phyloP scores from a whole-genome alignment of 2,329 filamentous ascomycete species.

The Coniochaeta pulveracea region DNA sequence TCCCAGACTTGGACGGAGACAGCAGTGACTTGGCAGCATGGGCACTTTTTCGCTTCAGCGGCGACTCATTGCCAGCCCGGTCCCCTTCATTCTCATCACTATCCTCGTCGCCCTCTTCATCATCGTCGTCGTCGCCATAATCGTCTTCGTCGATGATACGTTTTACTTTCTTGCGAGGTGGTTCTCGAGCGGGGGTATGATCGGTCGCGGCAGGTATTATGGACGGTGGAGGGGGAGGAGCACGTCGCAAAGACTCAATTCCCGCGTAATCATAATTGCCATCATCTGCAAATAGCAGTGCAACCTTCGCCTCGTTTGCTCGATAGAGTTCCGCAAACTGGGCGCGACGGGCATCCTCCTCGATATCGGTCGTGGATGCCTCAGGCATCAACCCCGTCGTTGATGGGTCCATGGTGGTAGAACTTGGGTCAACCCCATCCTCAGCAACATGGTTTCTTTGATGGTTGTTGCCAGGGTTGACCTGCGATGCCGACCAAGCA shows the following conservation, averaged over 20 bases:
- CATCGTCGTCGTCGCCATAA: conserved; percentile 76
- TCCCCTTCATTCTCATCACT: conserved; percentile 25
- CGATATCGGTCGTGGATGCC: conserved; percentile 48
- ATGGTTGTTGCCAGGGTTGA: conserved; percentile 33
- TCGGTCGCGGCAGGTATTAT: conserved; percentile 45
- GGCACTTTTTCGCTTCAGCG: conserved; percentile 37
- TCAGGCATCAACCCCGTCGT: conserved; percentile 44
- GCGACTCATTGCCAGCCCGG: conserved; percentile 26
- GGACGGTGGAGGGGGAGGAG: conserved; percentile 18
- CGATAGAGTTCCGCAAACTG: conserved; percentile 70
- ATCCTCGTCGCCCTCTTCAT: conserved; percentile 58
- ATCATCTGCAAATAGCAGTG: conserved; percentile 57
- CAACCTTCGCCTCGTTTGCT: conserved; percentile 65
- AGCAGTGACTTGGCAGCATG: conserved; percentile 44
- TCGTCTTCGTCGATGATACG: conserved; percentile 75
- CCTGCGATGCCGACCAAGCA: conserved; percentile 50
- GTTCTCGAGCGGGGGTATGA: conserved; percentile 46
- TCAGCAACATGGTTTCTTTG: conserved; percentile 47
- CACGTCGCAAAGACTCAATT: conserved; percentile 41
- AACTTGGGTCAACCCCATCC: conserved; percentile 42
- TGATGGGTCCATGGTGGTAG: conserved; percentile 38
- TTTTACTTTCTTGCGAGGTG: conserved; percentile 62
- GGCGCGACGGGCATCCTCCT: conserved; percentile 61
- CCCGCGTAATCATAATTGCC: conserved; percentile 38
- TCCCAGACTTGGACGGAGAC: conserved; percentile 60